These are phyloP conservation scores for Erythrophleum ivorense DNA, from an alignment of 331 rosid genomes.

Conservation along the genomic window DNA sequence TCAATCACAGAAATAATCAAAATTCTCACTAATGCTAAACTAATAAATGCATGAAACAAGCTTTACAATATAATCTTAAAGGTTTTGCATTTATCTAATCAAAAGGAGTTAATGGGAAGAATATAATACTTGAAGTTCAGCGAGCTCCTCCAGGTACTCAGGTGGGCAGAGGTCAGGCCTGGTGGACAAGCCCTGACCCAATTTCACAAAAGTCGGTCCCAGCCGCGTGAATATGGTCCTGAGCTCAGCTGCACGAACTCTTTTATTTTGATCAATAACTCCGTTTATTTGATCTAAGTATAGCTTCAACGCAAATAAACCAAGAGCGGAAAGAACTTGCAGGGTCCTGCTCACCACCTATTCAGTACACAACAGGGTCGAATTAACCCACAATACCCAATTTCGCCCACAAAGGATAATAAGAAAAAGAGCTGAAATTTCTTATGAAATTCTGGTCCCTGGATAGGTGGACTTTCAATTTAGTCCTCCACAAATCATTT, in stretches of 20 bases:
- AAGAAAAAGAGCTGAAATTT: conserved; percentile 9
- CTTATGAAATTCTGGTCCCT: neutral
- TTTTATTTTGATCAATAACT: conserved; percentile 60
- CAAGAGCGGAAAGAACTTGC: conserved; percentile 61
- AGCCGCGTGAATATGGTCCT: conserved; percentile 63
- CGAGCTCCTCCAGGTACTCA: conserved; percentile 86
- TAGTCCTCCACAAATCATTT: neutral
- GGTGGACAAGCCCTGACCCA: conserved; percentile 92
- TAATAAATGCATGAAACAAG: neutral
- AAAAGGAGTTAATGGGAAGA: conserved; percentile 20
- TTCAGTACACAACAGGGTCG: neutral
- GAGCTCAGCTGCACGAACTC: conserved; percentile 71
- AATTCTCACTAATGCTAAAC: neutral
- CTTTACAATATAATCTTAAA: neutral
- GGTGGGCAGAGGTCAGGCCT: conserved; percentile 91
- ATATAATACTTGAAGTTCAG: conserved; percentile 75
- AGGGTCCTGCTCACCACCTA: conserved; percentile 74
- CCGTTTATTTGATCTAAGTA: conserved; percentile 71
- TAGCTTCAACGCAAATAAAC: conserved; percentile 70
- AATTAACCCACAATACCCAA: conserved; percentile 16
- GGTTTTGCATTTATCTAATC: neutral
- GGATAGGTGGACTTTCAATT: neutral
- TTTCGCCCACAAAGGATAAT: neutral
- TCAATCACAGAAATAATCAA: conserved; percentile 7
- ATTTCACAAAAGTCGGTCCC: conserved; percentile 89